Conservation (phyloP, 441 rosid species). For the Adansonia gregorii region DNA sequence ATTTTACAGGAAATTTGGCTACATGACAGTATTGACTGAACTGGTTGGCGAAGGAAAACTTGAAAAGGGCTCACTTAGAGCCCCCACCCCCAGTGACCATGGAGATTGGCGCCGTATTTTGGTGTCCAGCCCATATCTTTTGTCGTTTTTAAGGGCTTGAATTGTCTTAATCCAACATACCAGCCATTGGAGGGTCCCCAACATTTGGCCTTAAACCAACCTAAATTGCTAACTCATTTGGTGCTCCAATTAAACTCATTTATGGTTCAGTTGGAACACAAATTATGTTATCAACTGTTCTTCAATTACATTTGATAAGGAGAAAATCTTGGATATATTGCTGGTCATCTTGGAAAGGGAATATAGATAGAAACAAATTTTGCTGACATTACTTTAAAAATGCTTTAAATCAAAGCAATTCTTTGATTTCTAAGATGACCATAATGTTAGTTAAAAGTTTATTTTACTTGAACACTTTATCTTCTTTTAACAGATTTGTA, state of each 20-base stretch:
- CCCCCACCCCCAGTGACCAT: slow-evolving; percentile 3
- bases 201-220: not conserved
- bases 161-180: slow-evolving; percentile 16
- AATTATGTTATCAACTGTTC: not conserved
- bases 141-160: slow-evolving; percentile 25
- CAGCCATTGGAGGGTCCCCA: not conserved
- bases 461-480: too few species aligned
- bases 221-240: not conserved
- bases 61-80: not conserved
- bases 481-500: too few species aligned
- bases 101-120: slow-evolving; percentile 17
- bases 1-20: slow-evolving; percentile 2
- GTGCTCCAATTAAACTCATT: not conserved
- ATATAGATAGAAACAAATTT: too few species aligned
- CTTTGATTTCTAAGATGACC: not conserved
- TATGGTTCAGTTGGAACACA: not conserved
- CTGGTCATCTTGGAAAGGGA: not conserved
- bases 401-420: not conserved
- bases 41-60: not conserved
- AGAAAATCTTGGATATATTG: not conserved
- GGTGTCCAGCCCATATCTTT: slow-evolving; percentile 20
- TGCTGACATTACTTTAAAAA: too few species aligned
- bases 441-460: not conserved
- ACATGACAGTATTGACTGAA: not conserved
- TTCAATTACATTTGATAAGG: not conserved